These are phyloP conservation scores for Avena insularis DNA, from an alignment of 176 grass and related monocot genomes.

Conservation along the genomic window DNA sequence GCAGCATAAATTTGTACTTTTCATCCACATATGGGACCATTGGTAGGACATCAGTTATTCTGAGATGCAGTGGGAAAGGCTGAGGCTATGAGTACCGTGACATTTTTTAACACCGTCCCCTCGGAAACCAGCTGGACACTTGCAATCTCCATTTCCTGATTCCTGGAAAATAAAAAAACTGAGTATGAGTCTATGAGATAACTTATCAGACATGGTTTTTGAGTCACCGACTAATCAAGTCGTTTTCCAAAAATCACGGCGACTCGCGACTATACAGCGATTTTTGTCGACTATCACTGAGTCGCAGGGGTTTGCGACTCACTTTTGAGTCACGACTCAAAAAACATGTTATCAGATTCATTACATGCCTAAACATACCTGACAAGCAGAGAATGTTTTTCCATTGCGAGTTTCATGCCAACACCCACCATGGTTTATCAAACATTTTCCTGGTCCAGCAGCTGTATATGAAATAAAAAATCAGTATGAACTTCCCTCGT, in stretches of 20 bases:
- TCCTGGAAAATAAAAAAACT: conserved; percentile 45
- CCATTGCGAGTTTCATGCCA: conserved; percentile 73
- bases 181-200: neutral
- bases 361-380: conserved; percentile 48
- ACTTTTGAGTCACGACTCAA: no score
- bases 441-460: conserved; percentile 84
- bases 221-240: no score
- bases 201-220: neutral
- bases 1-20: neutral
- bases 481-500: neutral
- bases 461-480: conserved; percentile 61
- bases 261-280: no score
- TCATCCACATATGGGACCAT: neutral
- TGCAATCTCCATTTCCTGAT: conserved; percentile 60
- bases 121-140: conserved; percentile 60
- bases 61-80: neutral
- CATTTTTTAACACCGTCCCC: conserved; percentile 67
- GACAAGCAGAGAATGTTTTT: conserved; percentile 84
- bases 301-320: no score
- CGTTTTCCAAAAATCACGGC: no score
- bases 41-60: conserved; percentile 16
- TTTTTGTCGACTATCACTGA: no score
- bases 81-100: conserved; percentile 46
- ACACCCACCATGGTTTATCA: conserved; percentile 84
- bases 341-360: no score